Evolutionary conservation across 345 rosid species (phyloP).

Genomic region (rapeseed (Brassica napus)): Da-Ae NC_063451.1:25186501-25187000

Average conservation of each 20-base stretch:
- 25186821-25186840: not conserved
- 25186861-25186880: constrained; percentile 30
- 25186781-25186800: constrained; percentile 13
- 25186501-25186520: constrained; percentile 26
- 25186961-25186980: not conserved
- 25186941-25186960: not conserved
- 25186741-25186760: constrained; percentile 32
- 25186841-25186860: constrained; percentile 10
- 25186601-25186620: constrained; percentile 29
- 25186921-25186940: constrained; percentile 2
- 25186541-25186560: constrained; percentile 29
- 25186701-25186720: constrained; percentile 33
- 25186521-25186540: constrained; percentile 39
- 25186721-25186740: constrained; percentile 28
- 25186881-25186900: constrained; percentile 13
- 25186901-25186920: not conserved
- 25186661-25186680: not conserved
- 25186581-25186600: not conserved
- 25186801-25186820: constrained; percentile 30
- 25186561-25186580: constrained; percentile 30
- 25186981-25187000: not conserved
- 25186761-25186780: not conserved
- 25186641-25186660: constrained; percentile 23
- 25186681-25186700: not conserved
- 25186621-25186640: constrained; percentile 22